Percentiles rank a stretch among this genome's conserved stretches.
Evolutionary conservation across 1,139 yeast species (phyloP).

Genomic region (Pichia sp.): DNA sequence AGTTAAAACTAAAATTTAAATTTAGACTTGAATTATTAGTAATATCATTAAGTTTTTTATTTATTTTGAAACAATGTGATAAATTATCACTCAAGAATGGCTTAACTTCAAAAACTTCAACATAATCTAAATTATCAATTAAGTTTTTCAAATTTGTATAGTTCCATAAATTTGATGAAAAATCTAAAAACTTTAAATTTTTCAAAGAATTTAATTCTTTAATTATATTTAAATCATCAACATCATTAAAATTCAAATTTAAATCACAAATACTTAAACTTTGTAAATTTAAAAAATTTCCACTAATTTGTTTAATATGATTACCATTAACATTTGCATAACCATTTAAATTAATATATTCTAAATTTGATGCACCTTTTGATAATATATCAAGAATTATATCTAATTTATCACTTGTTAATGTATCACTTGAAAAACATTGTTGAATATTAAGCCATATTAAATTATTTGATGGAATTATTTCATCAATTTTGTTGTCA

Average conservation of each 20-base stretch:
- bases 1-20: too few species aligned
- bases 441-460: slow-evolving; percentile 76
- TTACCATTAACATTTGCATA: slow-evolving; percentile 49
- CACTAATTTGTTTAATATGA: slow-evolving; percentile 50
- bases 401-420: slow-evolving; percentile 10
- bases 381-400: slow-evolving; percentile 7
- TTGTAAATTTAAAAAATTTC: slow-evolving; percentile 48
- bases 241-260: slow-evolving; percentile 16
- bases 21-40: slow-evolving; percentile 2
- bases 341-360: slow-evolving; percentile 68
- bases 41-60: too few species aligned
- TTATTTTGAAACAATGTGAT: slow-evolving; percentile 19
- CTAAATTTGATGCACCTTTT: slow-evolving; percentile 35
- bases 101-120: slow-evolving; percentile 13
- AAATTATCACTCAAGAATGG: slow-evolving; percentile 12
- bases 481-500: slow-evolving; percentile 31
- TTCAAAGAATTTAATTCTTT: slow-evolving; percentile 5
- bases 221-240: slow-evolving; percentile 5
- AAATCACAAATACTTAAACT: slow-evolving; percentile 40
- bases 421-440: slow-evolving; percentile 51
- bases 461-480: slow-evolving; percentile 27
- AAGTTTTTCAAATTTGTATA: slow-evolving; percentile 8
- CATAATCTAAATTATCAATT: slow-evolving; percentile 1
- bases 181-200: slow-evolving; percentile 13
- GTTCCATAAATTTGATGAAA: slow-evolving; percentile 8